These are phyloP conservation scores for Puccinia coronata DNA, from an alignment of 1,284 basidiomycete genomes.

Conservation along the genomic window DNA sequence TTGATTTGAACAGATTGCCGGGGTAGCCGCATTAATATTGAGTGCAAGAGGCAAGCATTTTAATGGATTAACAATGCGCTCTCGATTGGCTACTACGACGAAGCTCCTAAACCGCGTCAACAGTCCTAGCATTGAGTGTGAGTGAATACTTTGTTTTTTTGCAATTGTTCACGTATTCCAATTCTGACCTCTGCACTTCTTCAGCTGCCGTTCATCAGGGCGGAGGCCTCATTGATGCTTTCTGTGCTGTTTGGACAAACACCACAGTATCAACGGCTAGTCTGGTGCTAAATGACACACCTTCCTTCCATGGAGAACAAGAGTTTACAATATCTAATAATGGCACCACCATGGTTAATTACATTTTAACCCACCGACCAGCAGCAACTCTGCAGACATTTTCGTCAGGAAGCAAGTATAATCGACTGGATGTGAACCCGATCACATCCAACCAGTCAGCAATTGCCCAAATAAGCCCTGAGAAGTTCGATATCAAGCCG, in stretches of 20 bases:
- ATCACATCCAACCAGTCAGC: neutral
- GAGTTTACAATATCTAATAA: neutral
- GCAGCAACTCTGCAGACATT: conserved; percentile 13
- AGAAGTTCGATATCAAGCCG: neutral
- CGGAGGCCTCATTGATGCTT: too few species aligned
- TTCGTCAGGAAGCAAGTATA: neutral
- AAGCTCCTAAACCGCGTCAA: neutral
- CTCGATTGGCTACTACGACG: conserved; percentile 14
- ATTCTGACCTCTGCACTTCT: neutral
- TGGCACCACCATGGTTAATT: neutral
- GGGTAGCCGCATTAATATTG: conserved; percentile 36
- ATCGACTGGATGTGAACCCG: neutral
- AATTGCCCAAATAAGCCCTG: neutral
- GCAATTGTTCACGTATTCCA: neutral
- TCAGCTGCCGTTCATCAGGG: conserved; percentile 47
- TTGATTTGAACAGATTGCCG: neutral
- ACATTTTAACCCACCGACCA: conserved; percentile 15
- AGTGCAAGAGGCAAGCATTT: conserved; percentile 6
- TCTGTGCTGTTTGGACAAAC: too few species aligned
- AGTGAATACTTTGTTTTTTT: too few species aligned
- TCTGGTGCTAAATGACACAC: too few species aligned
- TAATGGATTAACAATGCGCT: too few species aligned
- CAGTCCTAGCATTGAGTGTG: neutral
- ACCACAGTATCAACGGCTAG: too few species aligned
- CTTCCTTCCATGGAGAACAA: conserved; percentile 31